phyloP scores from a whole-genome alignment of 1,284 basidiomycete species.

The Athelia psychrophila region DNA sequence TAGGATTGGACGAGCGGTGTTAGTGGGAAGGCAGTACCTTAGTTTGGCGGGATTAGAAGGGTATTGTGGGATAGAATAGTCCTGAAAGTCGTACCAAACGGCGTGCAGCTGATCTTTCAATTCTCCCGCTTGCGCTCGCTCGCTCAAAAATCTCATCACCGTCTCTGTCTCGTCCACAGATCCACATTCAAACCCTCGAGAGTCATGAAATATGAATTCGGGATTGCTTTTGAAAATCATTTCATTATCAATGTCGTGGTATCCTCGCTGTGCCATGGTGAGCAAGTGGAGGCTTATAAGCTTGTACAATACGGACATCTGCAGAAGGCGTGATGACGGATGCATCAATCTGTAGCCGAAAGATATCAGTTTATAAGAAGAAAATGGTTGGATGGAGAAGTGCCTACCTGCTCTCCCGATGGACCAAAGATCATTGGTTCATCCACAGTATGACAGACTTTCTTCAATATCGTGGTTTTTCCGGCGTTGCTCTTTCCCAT shows the following conservation, averaged over 20 bases:
- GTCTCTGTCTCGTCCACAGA: constrained; percentile 13
- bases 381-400: no score
- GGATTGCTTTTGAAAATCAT: constrained; percentile 20
- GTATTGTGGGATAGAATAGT: no score
- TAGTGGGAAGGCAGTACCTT: constrained; percentile 21
- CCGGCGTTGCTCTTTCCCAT: constrained; percentile 27
- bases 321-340: background rate
- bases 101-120: constrained; percentile 21
- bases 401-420: constrained; percentile 4
- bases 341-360: background rate
- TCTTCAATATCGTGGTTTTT: constrained; percentile 26
- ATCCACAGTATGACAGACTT: constrained; percentile 20
- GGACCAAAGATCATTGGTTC: constrained; percentile 15
- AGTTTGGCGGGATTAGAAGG: no score
- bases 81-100: constrained; percentile 16
- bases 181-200: constrained; percentile 21
- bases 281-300: background rate
- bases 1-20: constrained; percentile 15
- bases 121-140: constrained; percentile 8
- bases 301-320: background rate
- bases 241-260: constrained; percentile 16
- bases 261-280: constrained; percentile 13
- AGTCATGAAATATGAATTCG: constrained; percentile 24
- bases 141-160: constrained; percentile 16
- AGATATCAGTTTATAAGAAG: no score